A percentile compares a stretch with the other conserved stretches of the same genome.
Evolutionary conservation across 2,329 filamentous ascomycete species (phyloP).

Genomic region (Beauveria australis): DNA sequence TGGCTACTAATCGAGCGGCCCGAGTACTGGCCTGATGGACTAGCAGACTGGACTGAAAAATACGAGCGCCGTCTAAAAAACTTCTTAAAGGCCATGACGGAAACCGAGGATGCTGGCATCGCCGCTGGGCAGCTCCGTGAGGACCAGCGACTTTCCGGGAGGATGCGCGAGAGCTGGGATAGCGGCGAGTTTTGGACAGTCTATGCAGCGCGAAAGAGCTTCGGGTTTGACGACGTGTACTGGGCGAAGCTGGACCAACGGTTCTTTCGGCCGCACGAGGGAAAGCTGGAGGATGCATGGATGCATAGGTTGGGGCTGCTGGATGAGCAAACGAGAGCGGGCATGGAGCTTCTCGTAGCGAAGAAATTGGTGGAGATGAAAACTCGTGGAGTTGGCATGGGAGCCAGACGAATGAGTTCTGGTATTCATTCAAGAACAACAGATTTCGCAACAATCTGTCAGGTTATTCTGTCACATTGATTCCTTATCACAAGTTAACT

Average conservation of each 20-base stretch:
- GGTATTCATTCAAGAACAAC: too few species aligned
- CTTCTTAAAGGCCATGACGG: not conserved
- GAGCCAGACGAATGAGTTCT: conserved; percentile 48
- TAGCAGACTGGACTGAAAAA: not conserved
- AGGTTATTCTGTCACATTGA: too few species aligned
- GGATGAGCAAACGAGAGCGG: not conserved
- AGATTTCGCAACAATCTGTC: too few species aligned
- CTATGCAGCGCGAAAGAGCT: not conserved
- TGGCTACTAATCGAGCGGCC: conserved; percentile 2
- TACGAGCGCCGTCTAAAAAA: not conserved
- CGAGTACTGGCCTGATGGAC: not conserved
- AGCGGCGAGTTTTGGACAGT: not conserved
- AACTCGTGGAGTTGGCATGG: not conserved
- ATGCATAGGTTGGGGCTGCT: not conserved
- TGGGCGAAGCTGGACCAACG: not conserved
- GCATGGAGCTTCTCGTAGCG: not conserved
- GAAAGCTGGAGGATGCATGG: not conserved
- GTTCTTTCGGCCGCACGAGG: not conserved
- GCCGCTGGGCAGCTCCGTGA: not conserved
- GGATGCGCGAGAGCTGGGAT: not conserved
- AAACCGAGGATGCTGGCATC: not conserved
- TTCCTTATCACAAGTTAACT: too few species aligned
- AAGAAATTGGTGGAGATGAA: not conserved
- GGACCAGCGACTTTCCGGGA: not conserved
- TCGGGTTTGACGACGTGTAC: not conserved